Base-by-base conservation (phyloP, 495 filamentous ascomycete species). In the Astrothelium macrocarpum region DNA sequence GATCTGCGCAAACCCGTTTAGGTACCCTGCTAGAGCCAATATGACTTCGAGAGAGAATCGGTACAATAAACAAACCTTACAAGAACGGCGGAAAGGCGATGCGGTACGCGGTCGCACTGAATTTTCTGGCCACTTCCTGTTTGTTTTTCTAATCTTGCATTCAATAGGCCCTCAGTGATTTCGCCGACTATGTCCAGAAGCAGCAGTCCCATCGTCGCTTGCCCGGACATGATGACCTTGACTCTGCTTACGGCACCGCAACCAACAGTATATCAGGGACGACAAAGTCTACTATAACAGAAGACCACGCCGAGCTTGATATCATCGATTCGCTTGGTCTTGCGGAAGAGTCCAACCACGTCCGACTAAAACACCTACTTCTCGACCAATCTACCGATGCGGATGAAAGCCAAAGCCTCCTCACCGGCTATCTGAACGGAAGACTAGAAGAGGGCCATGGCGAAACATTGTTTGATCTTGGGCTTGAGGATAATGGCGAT, bases 141-240 rank as follows among this genome's bases (percentile, higher is more conserved):
- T 9, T 16, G 25, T 29, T 16, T 29, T 29, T 29, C 36, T 67
- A 26, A 56, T 28, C 9, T 29, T 34, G 43, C 26, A 25, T 25
- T 18, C 28, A n/a, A 28, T 32, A 94, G 90, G 94, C 94, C 23
- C 81, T 98, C 64, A 93, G 89, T 80, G 94, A 97, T 68, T 98
- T 98, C 71, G 91, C 95, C 73, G 94, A 97, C 74, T 97, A 96
- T 68, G 95, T 96, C 64, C 91, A 97, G 74, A 87, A 92, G 75
- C 91, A 98, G 73, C 93, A 97, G 74, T 82, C 84, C 2, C 72
- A 86, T 67, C 78, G 85, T 26, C 75, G 70, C 46, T 66, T 71
- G 78, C 82, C 73, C 75, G 82, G 43, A 3, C 31, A 32, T 18
- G 34, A 20, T 23, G 20, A 29, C 62, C 32, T 32, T n/a, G 71